phyloP scores from a whole-genome alignment of 2,329 filamentous ascomycete genomes.

The Colletotrichum destructivum region DNA sequence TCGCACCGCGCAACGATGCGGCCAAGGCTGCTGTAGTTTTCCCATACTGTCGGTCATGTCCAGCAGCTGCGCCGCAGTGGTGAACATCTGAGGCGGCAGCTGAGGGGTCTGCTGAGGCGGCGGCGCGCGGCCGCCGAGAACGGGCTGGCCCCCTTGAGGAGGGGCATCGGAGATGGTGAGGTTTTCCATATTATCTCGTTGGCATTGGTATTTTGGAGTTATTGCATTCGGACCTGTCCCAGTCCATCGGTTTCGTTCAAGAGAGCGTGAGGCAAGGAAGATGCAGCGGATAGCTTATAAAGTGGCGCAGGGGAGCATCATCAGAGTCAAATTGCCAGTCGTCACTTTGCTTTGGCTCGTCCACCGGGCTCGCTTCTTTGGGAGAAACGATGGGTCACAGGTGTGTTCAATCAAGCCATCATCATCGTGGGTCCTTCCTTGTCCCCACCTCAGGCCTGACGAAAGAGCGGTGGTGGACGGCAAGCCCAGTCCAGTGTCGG shows the following conservation, averaged over 20 bases:
- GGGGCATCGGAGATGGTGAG: constrained; percentile 65
- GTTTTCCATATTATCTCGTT: constrained; percentile 65
- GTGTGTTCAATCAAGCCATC: constrained; percentile 32
- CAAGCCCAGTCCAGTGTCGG: constrained; percentile 18
- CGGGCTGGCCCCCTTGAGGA: constrained; percentile 55
- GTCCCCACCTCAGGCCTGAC: constrained; percentile 12
- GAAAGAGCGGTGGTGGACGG: constrained; percentile 1
- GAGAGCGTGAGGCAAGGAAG: background rate
- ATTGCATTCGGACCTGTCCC: constrained; percentile 38
- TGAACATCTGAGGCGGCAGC: constrained; percentile 96
- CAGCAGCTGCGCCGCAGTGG: constrained; percentile 93
- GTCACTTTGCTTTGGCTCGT: constrained; percentile 1
- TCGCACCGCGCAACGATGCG: background rate
- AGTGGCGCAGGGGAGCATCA: constrained; percentile 19
- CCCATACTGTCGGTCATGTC: constrained; percentile 96
- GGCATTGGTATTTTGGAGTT: constrained; percentile 40
- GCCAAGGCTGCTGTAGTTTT: constrained; percentile 46
- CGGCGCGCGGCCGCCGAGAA: constrained; percentile 50
- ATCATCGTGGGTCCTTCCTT: constrained; percentile 34
- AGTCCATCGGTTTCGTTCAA: constrained; percentile 40
- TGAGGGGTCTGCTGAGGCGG: constrained; percentile 65
- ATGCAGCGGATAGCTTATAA: constrained; percentile 23
- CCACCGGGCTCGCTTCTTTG: constrained; percentile 6
- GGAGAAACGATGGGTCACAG: background rate
- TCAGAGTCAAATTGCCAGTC: constrained; percentile 9